Conservation (phyloP, 2,329 filamentous ascomycete species). For the Aspergillus sp. region DNA sequence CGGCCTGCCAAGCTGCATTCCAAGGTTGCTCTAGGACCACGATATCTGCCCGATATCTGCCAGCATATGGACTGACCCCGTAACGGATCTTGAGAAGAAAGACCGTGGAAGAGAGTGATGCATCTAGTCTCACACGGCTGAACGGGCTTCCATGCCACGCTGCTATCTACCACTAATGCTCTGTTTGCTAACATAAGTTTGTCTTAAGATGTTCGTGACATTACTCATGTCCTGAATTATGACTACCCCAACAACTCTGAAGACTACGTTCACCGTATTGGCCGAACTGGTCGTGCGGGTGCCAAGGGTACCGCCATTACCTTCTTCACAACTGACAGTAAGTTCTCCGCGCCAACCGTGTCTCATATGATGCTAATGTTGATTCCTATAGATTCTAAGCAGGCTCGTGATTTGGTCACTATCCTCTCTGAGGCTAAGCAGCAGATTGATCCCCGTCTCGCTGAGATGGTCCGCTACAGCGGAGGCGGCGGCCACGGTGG, state of each 20-base stretch:
- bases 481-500: constrained; percentile 77
- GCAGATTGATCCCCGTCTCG: constrained; percentile 91
- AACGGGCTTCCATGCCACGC: constrained; percentile 51
- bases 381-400: constrained; percentile 70
- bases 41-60: constrained; percentile 63
- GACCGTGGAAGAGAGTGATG: constrained; percentile 59
- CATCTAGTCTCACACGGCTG: constrained; percentile 62
- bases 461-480: constrained; percentile 92
- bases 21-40: constrained; percentile 67
- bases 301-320: constrained; percentile 95
- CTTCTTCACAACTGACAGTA: constrained; percentile 98
- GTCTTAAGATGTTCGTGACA: constrained; percentile 97
- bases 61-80: constrained; percentile 51
- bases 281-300: constrained; percentile 71
- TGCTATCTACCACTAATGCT: constrained; percentile 47
- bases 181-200: constrained; percentile 73
- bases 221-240: constrained; percentile 99
- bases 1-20: constrained; percentile 70
- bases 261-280: constrained; percentile 69
- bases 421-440: constrained; percentile 97
- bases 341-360: constrained; percentile 47
- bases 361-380: constrained; percentile 12
- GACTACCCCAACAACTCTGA: constrained; percentile 94
- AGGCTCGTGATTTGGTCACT: constrained; percentile 92
- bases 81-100: constrained; percentile 42